Evolutionary conservation across 139 green algal species (phyloP).

Genomic region (Tetraselmis chui): DNA sequence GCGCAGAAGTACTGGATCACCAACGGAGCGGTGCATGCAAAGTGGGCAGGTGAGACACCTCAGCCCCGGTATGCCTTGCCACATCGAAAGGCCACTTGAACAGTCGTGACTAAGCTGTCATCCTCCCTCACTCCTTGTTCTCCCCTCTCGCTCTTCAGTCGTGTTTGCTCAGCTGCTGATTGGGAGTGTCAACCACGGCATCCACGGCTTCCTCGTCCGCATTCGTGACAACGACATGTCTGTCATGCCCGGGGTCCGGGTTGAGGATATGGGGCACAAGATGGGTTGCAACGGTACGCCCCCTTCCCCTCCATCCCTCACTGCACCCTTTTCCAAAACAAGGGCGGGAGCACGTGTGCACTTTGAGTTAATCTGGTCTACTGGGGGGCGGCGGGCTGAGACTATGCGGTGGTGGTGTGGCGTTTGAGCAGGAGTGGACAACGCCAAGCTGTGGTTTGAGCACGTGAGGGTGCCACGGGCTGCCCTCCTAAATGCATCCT

Average conservation of each 20-base stretch:
- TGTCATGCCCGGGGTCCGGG: constrained; percentile 35
- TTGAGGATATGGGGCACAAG: constrained; percentile 85
- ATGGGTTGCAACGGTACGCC: constrained; percentile 68
- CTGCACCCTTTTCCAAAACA: too few relatives aligned
- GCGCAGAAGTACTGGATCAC: constrained; percentile 85
- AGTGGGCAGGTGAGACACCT: too few relatives aligned
- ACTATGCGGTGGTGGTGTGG: too few relatives aligned
- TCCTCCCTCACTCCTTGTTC: too few relatives aligned
- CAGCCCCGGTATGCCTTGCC: too few relatives aligned
- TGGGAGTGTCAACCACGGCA: constrained; percentile 58
- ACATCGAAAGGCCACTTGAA: too few relatives aligned
- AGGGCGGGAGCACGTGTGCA: too few relatives aligned
- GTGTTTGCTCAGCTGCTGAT: constrained; percentile 81
- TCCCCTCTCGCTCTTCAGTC: too few relatives aligned
- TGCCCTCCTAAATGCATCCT: constrained; percentile 69
- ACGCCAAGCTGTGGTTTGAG: constrained; percentile 83
- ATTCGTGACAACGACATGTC: constrained; percentile 60
- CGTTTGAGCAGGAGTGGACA: constrained; percentile 90
- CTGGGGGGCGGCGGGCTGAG: too few relatives aligned
- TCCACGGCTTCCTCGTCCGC: constrained; percentile 85
- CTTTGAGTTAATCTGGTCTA: too few relatives aligned
- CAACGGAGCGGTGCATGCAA: constrained; percentile 76
- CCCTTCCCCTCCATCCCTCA: background rate
- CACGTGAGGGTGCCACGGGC: constrained; percentile 45
- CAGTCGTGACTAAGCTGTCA: too few relatives aligned